Evolutionary conservation across 257 asterid species (phyloP), one percentile per base, ranked within the genome.

Genomic region (Misopates orontium): DNA sequence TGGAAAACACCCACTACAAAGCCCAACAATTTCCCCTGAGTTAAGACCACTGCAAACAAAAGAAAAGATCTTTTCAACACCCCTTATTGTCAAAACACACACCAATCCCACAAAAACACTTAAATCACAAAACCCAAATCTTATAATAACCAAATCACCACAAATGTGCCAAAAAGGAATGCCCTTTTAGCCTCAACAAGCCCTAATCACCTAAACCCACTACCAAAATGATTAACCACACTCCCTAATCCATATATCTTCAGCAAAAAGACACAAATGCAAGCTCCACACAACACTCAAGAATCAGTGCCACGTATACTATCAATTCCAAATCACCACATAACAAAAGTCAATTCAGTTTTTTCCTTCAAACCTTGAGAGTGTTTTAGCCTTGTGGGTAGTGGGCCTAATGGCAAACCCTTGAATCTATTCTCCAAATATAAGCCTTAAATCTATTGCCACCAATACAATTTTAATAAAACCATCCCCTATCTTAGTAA

Each of bases 251-350:
- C 23, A n/a, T 28, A 39, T 32, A 53, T n/a, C 55, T 58, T n/a
- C 22, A 61, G n/a, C 14, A 39, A 64, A 25, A 69, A 61, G n/a
- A 41, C 50, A 53, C 54, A 39, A 49, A 42, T 11, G 23, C 42
- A 68, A 55, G 24, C 22, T 19, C 44, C 47, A 63, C 28, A 28
- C 25, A 64, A 45, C 18, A 53, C 66, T 20, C 51, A 25, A 69
- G 25, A 40, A 53, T 28, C 75, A 62, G 65, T 58, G 67, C 60
- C 60, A 69, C 64, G 57, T 41, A 70, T 44, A 18, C 45, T 71
- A 72, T 69, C 45, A n/a, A 62, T 71, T 71, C 70, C 65, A 74
- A 72, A 81, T 73, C 75, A 71, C 23, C 76, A 71, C 23, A 52
- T 67, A 64, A 62, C 47, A 66, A 55, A 73, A 78, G 78, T 60